These are phyloP conservation scores for Orbilia quercus DNA, from an alignment of 2,329 filamentous ascomycete species.

Conservation along the genomic window DNA sequence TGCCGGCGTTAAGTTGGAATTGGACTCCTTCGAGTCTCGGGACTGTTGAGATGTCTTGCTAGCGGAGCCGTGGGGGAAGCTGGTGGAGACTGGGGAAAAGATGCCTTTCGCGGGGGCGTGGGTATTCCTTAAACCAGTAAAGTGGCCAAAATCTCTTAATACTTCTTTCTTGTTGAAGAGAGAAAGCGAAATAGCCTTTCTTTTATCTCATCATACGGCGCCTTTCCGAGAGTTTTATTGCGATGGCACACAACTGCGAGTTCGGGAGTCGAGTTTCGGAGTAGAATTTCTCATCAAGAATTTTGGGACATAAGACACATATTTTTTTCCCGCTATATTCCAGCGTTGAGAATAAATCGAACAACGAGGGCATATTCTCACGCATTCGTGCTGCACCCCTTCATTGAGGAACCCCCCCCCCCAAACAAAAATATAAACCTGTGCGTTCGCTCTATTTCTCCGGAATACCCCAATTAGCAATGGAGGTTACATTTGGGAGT, in stretches of 20 bases:
- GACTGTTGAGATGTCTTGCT: background rate
- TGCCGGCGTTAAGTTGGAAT: background rate
- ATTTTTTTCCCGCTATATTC: background rate
- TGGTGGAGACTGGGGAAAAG: constrained; percentile 45
- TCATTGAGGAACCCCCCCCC: background rate
- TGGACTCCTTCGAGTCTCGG: background rate
- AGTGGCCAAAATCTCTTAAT: constrained; percentile 17
- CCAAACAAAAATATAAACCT: too few relatives aligned
- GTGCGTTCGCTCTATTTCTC: too few relatives aligned
- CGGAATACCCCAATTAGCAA: too few relatives aligned
- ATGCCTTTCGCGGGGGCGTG: constrained; percentile 39
- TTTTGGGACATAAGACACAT: background rate
- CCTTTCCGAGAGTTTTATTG: constrained; percentile 29
- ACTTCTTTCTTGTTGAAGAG: constrained; percentile 2
- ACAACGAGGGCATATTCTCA: background rate
- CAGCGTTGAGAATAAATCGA: background rate
- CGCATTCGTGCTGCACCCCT: background rate
- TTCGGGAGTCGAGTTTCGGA: background rate
- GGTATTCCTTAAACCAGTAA: constrained; percentile 36
- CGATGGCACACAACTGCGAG: background rate
- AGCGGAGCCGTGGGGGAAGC: constrained; percentile 36
- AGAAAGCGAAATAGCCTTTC: constrained; percentile 13
- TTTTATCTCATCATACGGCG: constrained; percentile 33
- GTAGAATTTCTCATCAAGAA: constrained; percentile 29
- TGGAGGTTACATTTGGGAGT: background rate